Conservation (phyloP, 306 rosid species). For the Echinosophora koreensis region DNA sequence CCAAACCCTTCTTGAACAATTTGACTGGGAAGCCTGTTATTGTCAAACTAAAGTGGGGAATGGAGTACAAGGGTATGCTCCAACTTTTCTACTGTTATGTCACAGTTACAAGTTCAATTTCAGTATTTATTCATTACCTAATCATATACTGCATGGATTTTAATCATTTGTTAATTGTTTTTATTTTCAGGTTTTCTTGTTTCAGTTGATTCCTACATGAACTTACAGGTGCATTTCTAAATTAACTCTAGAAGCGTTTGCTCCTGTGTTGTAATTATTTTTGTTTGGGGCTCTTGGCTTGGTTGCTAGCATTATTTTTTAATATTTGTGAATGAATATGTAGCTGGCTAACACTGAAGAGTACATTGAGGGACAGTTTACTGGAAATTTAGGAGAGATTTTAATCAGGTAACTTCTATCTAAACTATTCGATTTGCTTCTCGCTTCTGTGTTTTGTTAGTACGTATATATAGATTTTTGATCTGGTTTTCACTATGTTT, state of each 20-base stretch:
- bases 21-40: constrained; percentile 68
- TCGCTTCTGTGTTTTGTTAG: constrained; percentile 17
- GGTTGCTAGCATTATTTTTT: constrained; percentile 2
- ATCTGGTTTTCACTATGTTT: background rate
- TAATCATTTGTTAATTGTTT: background rate
- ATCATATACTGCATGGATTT: background rate
- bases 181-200: constrained; percentile 55
- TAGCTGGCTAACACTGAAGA: constrained; percentile 67
- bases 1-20: constrained; percentile 68
- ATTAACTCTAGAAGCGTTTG: background rate
- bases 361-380: constrained; percentile 61
- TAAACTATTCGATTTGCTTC: background rate
- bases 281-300: background rate
- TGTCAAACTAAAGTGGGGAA: constrained; percentile 67
- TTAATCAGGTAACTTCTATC: constrained; percentile 56
- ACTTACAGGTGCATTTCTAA: constrained; percentile 55
- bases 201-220: constrained; percentile 68
- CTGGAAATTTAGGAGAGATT: constrained; percentile 65
- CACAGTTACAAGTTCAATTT: background rate
- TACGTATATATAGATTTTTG: background rate
- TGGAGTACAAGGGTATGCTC: constrained; percentile 63
- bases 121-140: background rate
- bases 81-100: constrained; percentile 5
- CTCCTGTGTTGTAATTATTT: background rate
- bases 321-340: constrained; percentile 18